A percentile compares a stretch with the other conserved stretches of the same genome.
These are phyloP conservation scores for Populus tomentosa DNA, from an alignment of 441 rosid species.

Conservation along the genomic window DNA sequence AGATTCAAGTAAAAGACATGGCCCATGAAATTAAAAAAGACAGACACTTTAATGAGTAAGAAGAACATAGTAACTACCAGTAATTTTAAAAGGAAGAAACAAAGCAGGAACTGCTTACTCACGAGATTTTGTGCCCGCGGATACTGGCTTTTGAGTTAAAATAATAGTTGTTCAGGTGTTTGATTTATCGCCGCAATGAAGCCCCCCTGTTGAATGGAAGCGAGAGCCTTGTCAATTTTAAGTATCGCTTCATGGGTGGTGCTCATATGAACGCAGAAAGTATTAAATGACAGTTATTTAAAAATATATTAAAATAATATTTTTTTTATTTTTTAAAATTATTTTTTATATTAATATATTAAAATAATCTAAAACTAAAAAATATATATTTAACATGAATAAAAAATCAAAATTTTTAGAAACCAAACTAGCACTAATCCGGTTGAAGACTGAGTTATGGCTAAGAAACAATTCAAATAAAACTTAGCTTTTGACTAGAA, in stretches of 20 bases:
- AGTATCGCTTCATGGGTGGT: not conserved
- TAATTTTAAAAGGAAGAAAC: not conserved
- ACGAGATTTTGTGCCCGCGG: constrained; percentile 9
- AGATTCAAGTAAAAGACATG: not conserved
- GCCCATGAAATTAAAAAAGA: not conserved
- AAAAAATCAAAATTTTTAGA: too few species aligned
- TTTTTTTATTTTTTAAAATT: too few species aligned
- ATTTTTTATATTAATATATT: too few species aligned
- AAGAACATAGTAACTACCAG: not conserved
- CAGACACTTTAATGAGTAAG: not conserved
- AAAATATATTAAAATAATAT: too few species aligned
- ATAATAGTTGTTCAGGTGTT: constrained; percentile 14
- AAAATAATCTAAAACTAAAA: too few species aligned
- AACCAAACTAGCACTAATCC: too few species aligned
- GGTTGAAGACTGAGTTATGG: too few species aligned
- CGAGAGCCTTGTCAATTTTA: not conserved
- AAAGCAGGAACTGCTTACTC: constrained; percentile 12
- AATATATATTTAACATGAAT: too few species aligned
- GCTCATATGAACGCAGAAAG: not conserved
- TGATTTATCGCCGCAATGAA: constrained; percentile 26
- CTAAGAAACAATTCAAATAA: too few species aligned
- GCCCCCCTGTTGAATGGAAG: not conserved
- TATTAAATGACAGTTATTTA: not conserved
- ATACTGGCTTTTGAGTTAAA: not conserved
- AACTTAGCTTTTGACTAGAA: too few species aligned